Base-by-base conservation (phyloP, 768 basidiomycete genomes). In the Suillus placidus region DNA sequence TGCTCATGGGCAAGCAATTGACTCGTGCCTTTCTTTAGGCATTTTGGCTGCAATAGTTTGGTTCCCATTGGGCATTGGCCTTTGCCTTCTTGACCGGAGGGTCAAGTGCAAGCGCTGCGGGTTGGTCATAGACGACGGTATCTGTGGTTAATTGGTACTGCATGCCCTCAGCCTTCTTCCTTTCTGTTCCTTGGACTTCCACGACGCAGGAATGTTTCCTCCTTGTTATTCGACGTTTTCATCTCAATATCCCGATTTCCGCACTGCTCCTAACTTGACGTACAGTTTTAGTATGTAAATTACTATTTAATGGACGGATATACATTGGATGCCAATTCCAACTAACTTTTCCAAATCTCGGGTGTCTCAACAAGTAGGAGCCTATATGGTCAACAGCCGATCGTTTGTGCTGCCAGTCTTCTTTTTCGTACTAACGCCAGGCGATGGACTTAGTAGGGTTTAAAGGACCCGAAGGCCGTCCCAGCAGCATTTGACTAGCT, bases 31-130 rank as follows among this genome's bases (percentile, higher is more conserved):
- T 62, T 58, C 45, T 60, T 40, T 67, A 93, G 92, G 93, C 63
- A 76, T 94, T 38, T 77, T 95, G n/a, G 90, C 90, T 9, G 93
- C 93, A 5, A 78, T 95, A 32, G 80, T 94, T 66, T 94, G 92
- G 93, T 95, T 95, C 80, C 93, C 93, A 4, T 76, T 94, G 0
- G 93, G 93, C 6, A 83, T 95, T 45, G 91, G 87, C 2, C 78
- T 90, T 6, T 95, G 93, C 71, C 76, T 94, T 10, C 80, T 95
- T 32, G 93, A 95, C 74, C 83, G 89, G 52, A 79, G 82, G 60
- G 88, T 91, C 35, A 83, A 81, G 67, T 95, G 93, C 76, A 75
- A 72, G 32, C 79, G 83, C n/a, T 86, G 85, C 43, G 83, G 83
- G 6, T 55, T 66, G 34, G 51, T 75, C 4, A 64, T 85, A 18